Evolutionary conservation across 2,329 filamentous ascomycete species (phyloP).

Genomic region (Pezicula carpinea): DNA sequence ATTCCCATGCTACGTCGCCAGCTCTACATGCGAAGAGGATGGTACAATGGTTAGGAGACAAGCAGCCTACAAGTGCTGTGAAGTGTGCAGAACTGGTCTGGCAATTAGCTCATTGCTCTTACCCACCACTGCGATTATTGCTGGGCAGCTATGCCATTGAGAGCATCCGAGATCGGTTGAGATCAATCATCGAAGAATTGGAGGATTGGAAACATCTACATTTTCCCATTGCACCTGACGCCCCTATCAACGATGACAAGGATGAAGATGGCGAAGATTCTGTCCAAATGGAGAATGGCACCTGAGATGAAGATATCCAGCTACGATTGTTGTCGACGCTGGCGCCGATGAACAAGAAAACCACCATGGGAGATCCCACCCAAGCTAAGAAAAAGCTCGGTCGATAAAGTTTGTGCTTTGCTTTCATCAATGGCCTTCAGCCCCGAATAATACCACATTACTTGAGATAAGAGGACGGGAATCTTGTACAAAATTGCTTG

Average conservation of each 20-base stretch:
- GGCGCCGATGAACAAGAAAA: no score
- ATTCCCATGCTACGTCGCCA: slow-evolving; percentile 71
- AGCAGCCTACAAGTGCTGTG: slow-evolving; percentile 86
- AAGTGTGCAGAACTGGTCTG: slow-evolving; percentile 92
- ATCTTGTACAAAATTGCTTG: background rate
- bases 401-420: no score
- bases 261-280: slow-evolving; percentile 25
- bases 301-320: slow-evolving; percentile 1
- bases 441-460: no score
- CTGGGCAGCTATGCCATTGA: slow-evolving; percentile 93
- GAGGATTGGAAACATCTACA: slow-evolving; percentile 90
- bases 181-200: slow-evolving; percentile 90
- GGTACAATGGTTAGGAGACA: slow-evolving; percentile 89
- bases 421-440: no score
- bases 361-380: no score
- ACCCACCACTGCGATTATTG: slow-evolving; percentile 81
- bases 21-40: slow-evolving; percentile 86
- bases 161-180: slow-evolving; percentile 83
- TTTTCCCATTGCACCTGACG: slow-evolving; percentile 48
- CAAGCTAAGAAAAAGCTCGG: no score
- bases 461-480: no score
- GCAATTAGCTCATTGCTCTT: slow-evolving; percentile 93
- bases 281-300: slow-evolving; percentile 13
- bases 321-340: no score
- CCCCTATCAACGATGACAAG: slow-evolving; percentile 30